A percentile compares a stretch with the other conserved stretches of the same genome.
phyloP scores from a whole-genome alignment of 108 stramenopile species.

The Discostella pseudostelligera region DNA sequence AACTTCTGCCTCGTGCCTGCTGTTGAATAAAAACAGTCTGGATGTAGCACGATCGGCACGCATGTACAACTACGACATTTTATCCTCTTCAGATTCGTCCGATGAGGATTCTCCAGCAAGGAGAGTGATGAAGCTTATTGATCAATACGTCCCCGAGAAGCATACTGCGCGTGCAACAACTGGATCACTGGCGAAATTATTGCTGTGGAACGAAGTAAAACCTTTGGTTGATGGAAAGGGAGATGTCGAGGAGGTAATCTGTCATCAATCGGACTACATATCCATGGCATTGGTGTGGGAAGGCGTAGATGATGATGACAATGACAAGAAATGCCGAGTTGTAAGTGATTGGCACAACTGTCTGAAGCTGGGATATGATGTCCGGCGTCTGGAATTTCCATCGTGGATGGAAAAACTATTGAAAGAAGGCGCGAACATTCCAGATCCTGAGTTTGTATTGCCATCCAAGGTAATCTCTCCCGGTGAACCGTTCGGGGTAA shows the following conservation, averaged over 20 bases:
- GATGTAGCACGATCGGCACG: conserved; percentile 52
- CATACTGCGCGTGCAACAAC: conserved; percentile 84
- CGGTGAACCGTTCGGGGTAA: conserved; percentile 68
- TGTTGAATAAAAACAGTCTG: conserved; percentile 38
- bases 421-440: conserved; percentile 47
- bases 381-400: conserved; percentile 67
- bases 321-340: conserved; percentile 7
- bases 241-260: conserved; percentile 56
- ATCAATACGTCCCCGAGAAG: conserved; percentile 65
- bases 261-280: conserved; percentile 94
- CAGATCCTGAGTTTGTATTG: conserved; percentile 45
- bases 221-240: conserved; percentile 42
- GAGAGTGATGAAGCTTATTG: conserved; percentile 59
- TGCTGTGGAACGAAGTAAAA: conserved; percentile 80
- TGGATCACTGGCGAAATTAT: conserved; percentile 85
- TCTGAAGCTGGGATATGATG: conserved; percentile 91
- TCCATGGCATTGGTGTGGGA: conserved; percentile 57
- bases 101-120: background rate
- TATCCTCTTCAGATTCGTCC: background rate
- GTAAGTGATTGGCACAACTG: conserved; percentile 92
- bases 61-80: conserved; percentile 83
- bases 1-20: conserved; percentile 77
- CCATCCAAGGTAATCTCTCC: conserved; percentile 67
- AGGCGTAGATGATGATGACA: conserved; percentile 24
- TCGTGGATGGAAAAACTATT: conserved; percentile 63